Conservation (phyloP, 192 early-diverging fungal genomes). For the Coemansia sp. region DNA sequence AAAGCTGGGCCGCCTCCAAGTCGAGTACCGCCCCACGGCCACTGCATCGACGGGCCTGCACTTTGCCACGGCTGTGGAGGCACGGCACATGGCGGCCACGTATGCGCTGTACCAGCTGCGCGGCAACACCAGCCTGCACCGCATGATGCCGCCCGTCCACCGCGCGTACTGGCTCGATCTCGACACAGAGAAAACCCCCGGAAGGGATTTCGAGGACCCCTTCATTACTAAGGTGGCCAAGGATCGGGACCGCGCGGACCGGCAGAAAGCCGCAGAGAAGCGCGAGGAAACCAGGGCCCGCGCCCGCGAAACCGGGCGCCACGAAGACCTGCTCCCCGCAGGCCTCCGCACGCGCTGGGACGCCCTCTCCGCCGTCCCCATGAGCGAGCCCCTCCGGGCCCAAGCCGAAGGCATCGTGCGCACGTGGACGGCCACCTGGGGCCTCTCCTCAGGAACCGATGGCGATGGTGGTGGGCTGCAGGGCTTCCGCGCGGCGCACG, state of each 20-base stretch:
- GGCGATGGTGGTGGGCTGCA: not conserved
- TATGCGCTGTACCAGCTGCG: slow-evolving; percentile 75
- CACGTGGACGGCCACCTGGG: slow-evolving; percentile 40
- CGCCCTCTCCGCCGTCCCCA: slow-evolving; percentile 61
- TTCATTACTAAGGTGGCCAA: slow-evolving; percentile 62
- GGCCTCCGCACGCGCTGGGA: slow-evolving; percentile 32
- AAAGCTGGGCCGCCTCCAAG: slow-evolving; percentile 23
- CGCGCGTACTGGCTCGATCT: slow-evolving; percentile 72
- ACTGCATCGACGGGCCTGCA: not conserved
- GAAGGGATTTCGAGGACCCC: slow-evolving; percentile 77
- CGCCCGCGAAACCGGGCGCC: slow-evolving; percentile 39
- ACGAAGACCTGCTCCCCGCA: slow-evolving; percentile 28
- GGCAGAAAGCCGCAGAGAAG: slow-evolving; percentile 1
- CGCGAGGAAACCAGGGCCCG: slow-evolving; percentile 37
- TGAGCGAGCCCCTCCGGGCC: slow-evolving; percentile 61
- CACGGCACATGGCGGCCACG: slow-evolving; percentile 72
- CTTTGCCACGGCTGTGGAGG: slow-evolving; percentile 49
- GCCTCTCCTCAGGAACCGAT: not conserved
- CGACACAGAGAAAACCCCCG: slow-evolving; percentile 34
- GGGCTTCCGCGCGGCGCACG: slow-evolving; percentile 74
- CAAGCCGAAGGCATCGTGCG: slow-evolving; percentile 70
- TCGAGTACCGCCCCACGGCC: slow-evolving; percentile 16
- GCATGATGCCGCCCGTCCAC: slow-evolving; percentile 72
- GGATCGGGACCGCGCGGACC: slow-evolving; percentile 33
- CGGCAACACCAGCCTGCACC: slow-evolving; percentile 62